Conservation (phyloP, 768 basidiomycete species). For the Calocybe indica region DNA sequence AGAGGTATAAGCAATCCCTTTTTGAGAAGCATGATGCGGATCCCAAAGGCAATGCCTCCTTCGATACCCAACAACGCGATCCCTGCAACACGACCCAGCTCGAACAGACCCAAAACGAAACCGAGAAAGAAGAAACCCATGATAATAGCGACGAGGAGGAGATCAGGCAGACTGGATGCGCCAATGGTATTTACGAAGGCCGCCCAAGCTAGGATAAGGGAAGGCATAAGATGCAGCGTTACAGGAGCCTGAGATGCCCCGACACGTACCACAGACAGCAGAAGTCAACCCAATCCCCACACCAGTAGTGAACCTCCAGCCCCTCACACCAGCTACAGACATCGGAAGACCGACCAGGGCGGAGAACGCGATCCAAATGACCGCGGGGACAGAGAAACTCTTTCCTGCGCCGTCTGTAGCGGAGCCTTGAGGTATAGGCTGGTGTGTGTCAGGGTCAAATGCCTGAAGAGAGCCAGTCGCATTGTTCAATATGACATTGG, state of each 20-base stretch:
- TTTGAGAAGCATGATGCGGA: slow-evolving; percentile 47
- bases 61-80: slow-evolving; percentile 39
- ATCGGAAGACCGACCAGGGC: slow-evolving; percentile 49
- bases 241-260: background rate
- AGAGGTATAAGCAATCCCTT: slow-evolving; percentile 39
- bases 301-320: slow-evolving; percentile 52
- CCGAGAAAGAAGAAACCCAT: slow-evolving; percentile 45
- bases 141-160: slow-evolving; percentile 41
- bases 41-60: slow-evolving; percentile 53
- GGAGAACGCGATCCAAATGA: slow-evolving; percentile 54
- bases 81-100: slow-evolving; percentile 41
- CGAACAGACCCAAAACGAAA: slow-evolving; percentile 48
- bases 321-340: slow-evolving; percentile 49
- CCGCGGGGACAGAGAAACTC: slow-evolving; percentile 37
- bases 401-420: slow-evolving; percentile 56
- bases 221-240: slow-evolving; percentile 1
- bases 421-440: slow-evolving; percentile 42
- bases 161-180: slow-evolving; percentile 43
- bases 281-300: slow-evolving; percentile 46
- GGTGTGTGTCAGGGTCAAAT: slow-evolving; percentile 37
- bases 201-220: slow-evolving; percentile 44
- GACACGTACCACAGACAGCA: slow-evolving; percentile 36
- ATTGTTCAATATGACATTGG: slow-evolving; percentile 17
- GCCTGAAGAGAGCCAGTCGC: slow-evolving; percentile 35
- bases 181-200: slow-evolving; percentile 53